Evolutionary conservation across 2,329 filamentous ascomycete species (phyloP).

Genomic region (Beauveria asiatica): DNA sequence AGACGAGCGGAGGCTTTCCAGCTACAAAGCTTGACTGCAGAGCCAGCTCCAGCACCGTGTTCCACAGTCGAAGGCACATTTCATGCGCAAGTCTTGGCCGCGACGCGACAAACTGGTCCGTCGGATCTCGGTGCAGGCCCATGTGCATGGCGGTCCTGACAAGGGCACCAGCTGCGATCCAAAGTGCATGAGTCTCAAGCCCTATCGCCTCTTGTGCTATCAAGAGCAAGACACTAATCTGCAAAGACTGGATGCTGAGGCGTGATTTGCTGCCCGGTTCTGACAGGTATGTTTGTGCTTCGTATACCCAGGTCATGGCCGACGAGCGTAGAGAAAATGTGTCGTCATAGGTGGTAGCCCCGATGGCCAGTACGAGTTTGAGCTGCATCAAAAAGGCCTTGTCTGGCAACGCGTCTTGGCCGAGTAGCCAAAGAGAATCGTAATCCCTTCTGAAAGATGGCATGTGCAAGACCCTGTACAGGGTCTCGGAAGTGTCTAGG

Average conservation of each 20-base stretch:
- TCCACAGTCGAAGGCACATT: slow-evolving; percentile 43
- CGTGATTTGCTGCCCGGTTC: slow-evolving; percentile 44
- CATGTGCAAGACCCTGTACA: slow-evolving; percentile 42
- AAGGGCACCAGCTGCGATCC: slow-evolving; percentile 37
- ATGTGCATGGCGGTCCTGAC: slow-evolving; percentile 39
- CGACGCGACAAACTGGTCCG: slow-evolving; percentile 26
- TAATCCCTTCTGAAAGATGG: slow-evolving; percentile 41
- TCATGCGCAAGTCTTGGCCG: slow-evolving; percentile 28
- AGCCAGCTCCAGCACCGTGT: slow-evolving; percentile 40
- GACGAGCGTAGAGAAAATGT: slow-evolving; percentile 38
- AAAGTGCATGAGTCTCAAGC: slow-evolving; percentile 36
- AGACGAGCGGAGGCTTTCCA: slow-evolving; percentile 38
- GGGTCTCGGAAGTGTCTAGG: slow-evolving; percentile 35
- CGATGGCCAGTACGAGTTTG: slow-evolving; percentile 52
- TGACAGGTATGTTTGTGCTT: slow-evolving; percentile 46
- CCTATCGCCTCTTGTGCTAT: slow-evolving; percentile 30
- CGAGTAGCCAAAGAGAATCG: slow-evolving; percentile 43
- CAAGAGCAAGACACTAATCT: slow-evolving; percentile 35
- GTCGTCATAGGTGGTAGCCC: slow-evolving; percentile 41
- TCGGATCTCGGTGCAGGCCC: slow-evolving; percentile 42
- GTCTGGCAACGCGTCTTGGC: slow-evolving; percentile 20
- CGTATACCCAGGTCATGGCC: slow-evolving; percentile 48
- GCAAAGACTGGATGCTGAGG: slow-evolving; percentile 40
- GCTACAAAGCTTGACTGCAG: slow-evolving; percentile 36
- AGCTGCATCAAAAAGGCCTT: slow-evolving; percentile 44